These are phyloP conservation scores for Centaurea solstitialis DNA, from an alignment of 129 eudicot species.

Conservation along the genomic window DNA sequence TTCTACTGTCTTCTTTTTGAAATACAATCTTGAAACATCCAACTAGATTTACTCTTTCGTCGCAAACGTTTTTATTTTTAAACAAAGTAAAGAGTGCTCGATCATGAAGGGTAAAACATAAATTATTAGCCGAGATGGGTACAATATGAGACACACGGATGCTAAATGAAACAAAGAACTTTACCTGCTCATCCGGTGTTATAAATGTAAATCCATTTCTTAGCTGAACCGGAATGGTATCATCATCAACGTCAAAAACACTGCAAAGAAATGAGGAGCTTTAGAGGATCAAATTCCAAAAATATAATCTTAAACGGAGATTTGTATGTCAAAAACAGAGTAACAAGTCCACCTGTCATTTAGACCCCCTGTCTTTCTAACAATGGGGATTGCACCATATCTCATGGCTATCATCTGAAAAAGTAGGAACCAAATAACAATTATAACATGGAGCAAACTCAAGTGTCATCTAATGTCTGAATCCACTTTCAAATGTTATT, in stretches of 20 bases:
- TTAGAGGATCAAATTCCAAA: slow-evolving; percentile 5
- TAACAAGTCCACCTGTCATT: slow-evolving; percentile 78
- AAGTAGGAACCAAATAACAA: slow-evolving; percentile 13
- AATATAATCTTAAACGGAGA: not conserved
- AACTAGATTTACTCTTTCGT: not conserved
- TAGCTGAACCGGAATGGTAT: slow-evolving; percentile 62
- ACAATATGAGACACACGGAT: not conserved
- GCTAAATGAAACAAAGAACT: not conserved
- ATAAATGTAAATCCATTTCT: slow-evolving; percentile 90
- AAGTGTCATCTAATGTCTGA: slow-evolving; percentile 1
- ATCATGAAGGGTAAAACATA: not conserved
- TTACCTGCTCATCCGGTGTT: slow-evolving; percentile 89
- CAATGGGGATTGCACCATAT: slow-evolving; percentile 91
- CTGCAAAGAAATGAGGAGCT: slow-evolving; percentile 39
- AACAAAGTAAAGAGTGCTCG: not conserved
- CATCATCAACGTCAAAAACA: slow-evolving; percentile 93
- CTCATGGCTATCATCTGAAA: slow-evolving; percentile 99
- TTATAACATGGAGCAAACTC: not conserved
- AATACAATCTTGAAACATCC: too few species aligned
- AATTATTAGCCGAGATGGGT: not conserved
- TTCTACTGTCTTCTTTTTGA: too few species aligned
- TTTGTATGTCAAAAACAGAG: not conserved
- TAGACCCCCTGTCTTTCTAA: slow-evolving; percentile 91
- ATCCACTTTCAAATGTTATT: not conserved
- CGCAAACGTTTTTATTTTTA: not conserved